Conservation (phyloP, 2,329 filamentous ascomycete species). For the Monosporascus sp. region DNA sequence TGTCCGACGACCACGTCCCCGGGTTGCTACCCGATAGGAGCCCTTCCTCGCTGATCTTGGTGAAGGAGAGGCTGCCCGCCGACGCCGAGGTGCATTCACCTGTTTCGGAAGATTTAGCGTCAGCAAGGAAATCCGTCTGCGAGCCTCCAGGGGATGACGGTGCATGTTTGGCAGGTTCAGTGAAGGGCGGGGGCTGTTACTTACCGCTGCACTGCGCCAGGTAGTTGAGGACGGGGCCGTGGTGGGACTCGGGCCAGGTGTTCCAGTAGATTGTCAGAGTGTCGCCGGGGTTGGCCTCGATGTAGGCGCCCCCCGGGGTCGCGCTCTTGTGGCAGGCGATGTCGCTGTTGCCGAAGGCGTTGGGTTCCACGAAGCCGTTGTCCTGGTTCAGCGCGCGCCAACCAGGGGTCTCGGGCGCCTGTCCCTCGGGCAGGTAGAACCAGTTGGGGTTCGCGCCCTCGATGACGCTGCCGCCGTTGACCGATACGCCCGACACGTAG, state of each 20-base stretch:
- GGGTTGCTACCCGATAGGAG: slow-evolving; percentile 21
- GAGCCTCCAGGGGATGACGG: not conserved
- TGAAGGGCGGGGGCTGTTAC: slow-evolving; percentile 4
- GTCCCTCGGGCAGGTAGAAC: slow-evolving; percentile 20
- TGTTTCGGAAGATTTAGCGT: slow-evolving; percentile 10
- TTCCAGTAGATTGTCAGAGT: slow-evolving; percentile 27
- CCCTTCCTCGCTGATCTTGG: slow-evolving; percentile 21
- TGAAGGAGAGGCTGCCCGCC: slow-evolving; percentile 22
- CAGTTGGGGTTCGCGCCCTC: slow-evolving; percentile 19
- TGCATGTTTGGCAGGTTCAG: not conserved
- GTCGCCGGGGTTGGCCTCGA: slow-evolving; percentile 19
- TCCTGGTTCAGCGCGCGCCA: slow-evolving; percentile 26
- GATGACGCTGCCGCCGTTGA: slow-evolving; percentile 26
- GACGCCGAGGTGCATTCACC: slow-evolving; percentile 24
- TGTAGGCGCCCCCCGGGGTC: slow-evolving; percentile 17
- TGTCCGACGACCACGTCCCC: slow-evolving; percentile 29
- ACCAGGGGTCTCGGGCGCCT: slow-evolving; percentile 11
- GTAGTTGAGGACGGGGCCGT: slow-evolving; percentile 31
- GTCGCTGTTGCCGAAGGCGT: slow-evolving; percentile 23
- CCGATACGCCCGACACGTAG: not conserved
- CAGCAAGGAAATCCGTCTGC: not conserved
- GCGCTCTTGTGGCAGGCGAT: slow-evolving; percentile 32
- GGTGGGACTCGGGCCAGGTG: slow-evolving; percentile 28
- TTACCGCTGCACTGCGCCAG: slow-evolving; percentile 25
- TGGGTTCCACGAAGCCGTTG: slow-evolving; percentile 33